Evolutionary conservation across 2,329 filamentous ascomycete species (phyloP).

Genomic region (Septoria petroselini): DNA sequence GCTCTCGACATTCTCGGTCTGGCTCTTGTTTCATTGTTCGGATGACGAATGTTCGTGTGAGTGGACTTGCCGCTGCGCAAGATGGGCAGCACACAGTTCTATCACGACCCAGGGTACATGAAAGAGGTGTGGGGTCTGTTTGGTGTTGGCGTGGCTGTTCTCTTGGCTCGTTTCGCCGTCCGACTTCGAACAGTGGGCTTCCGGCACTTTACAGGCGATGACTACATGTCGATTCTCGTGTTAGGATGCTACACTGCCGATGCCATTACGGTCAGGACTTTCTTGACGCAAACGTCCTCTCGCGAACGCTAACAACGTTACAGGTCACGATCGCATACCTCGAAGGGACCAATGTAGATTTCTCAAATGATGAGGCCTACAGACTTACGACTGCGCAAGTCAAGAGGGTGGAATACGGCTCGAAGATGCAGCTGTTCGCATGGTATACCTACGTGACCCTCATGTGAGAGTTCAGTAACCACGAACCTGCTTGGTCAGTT

Average conservation of each 20-base stretch:
- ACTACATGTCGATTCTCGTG: slow-evolving; percentile 40
- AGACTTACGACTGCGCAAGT: slow-evolving; percentile 35
- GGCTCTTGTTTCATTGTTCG: background rate
- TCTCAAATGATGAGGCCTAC: slow-evolving; percentile 22
- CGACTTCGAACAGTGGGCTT: slow-evolving; percentile 41
- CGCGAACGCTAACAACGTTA: background rate
- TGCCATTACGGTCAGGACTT: slow-evolving; percentile 35
- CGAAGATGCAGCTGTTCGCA: slow-evolving; percentile 40
- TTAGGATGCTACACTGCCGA: slow-evolving; percentile 39
- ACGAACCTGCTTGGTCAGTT: too few relatives aligned
- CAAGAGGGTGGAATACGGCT: slow-evolving; percentile 35
- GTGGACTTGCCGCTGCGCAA: slow-evolving; percentile 5
- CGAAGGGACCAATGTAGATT: slow-evolving; percentile 35
- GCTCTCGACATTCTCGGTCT: background rate
- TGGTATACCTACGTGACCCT: slow-evolving; percentile 37
- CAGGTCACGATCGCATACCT: slow-evolving; percentile 32
- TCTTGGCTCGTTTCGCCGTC: slow-evolving; percentile 39
- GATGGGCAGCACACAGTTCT: slow-evolving; percentile 27
- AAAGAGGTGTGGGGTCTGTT: slow-evolving; percentile 32
- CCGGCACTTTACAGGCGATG: slow-evolving; percentile 42
- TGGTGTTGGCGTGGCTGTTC: slow-evolving; percentile 35
- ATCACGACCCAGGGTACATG: slow-evolving; percentile 26
- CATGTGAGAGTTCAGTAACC: slow-evolving; percentile 9
- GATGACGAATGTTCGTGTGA: slow-evolving; percentile 3
- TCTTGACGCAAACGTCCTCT: background rate